phyloP scores from a whole-genome alignment of 2,329 filamentous ascomycete species.

The Lojkania enalia region DNA sequence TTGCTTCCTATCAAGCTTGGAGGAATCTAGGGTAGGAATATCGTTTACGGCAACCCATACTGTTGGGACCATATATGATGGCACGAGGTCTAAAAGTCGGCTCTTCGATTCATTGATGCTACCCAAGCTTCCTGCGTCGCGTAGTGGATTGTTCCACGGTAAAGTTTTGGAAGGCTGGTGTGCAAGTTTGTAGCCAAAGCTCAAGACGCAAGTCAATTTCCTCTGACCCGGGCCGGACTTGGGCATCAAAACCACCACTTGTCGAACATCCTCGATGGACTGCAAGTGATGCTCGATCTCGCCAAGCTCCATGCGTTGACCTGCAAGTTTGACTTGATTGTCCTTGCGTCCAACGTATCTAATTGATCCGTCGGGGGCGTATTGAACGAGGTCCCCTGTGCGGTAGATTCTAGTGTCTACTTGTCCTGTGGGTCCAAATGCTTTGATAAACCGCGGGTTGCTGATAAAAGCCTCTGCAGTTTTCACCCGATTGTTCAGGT shows the following conservation, averaged over 20 bases:
- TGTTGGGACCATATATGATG: slow-evolving; percentile 37
- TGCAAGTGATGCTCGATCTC: slow-evolving; percentile 39
- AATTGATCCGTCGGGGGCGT: slow-evolving; percentile 31
- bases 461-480: slow-evolving; percentile 33
- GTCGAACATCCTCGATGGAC: slow-evolving; percentile 33
- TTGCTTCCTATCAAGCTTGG: slow-evolving; percentile 38
- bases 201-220: slow-evolving; percentile 51
- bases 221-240: slow-evolving; percentile 47
- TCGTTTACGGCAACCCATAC: slow-evolving; percentile 44
- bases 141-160: slow-evolving; percentile 35
- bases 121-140: slow-evolving; percentile 30
- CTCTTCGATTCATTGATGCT: slow-evolving; percentile 38
- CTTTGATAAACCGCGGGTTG: slow-evolving; percentile 27
- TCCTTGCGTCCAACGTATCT: slow-evolving; percentile 36
- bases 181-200: slow-evolving; percentile 31
- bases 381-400: slow-evolving; percentile 40
- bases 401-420: slow-evolving; percentile 29
- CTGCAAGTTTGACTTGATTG: slow-evolving; percentile 42
- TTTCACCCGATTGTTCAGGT: slow-evolving; percentile 30
- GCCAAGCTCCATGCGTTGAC: slow-evolving; percentile 40
- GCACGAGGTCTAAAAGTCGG: slow-evolving; percentile 28
- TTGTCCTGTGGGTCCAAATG: slow-evolving; percentile 10
- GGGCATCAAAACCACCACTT: slow-evolving; percentile 50
- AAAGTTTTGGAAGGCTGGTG: slow-evolving; percentile 21
- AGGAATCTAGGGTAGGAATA: slow-evolving; percentile 31